Base-by-base conservation (phyloP, 805 yeast species). In the Schizosaccharomyces osmophilus region DNA sequence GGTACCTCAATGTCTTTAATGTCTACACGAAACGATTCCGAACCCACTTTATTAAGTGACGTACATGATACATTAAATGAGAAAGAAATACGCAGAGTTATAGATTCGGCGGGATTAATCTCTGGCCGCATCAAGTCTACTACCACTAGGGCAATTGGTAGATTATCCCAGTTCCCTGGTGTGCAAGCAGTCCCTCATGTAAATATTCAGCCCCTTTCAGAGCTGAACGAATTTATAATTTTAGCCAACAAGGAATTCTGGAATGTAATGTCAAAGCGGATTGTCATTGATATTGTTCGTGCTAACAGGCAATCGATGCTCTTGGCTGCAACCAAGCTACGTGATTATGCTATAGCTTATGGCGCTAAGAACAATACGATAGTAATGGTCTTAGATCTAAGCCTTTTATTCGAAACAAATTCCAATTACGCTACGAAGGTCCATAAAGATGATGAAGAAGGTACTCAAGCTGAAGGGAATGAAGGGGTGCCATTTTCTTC, bases 261-360 rank as follows among this genome's bases (percentile, higher is more conserved):
- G 96, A 88, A 89, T 63, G 80, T 77, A 66, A 78, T 93, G 64
- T 80, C 88, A 8, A 81, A 80, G 65, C 94, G 88, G 67, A 78
- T 87, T 15, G 96, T 95, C 0, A 95, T 89, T 43, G 98, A 93
- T 71, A 82, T 93, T 62, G 83, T 89, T 15, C 78, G 95, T 64
- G 86, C 83, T 64, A 86, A 83, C 67, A 82, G 81, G 66, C 82
- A 82, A 22, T 87, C 86, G 66, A 95, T 97, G 1, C 83, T 87
- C 81, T 70, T 82, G 31, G 97, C 97, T 0, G 97, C 98, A 0
- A 94, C 87, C 66, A 87, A 85, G 68, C 75, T 93, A 66, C 80
- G 97, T 68, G 98, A 93, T 71, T 87, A 84, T 74, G 97, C 97
- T 0, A 80, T 90, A 63, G 83, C 96, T 1, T 93, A 88, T 70